Evolutionary conservation across 768 basidiomycete genomes (phyloP), one percentile per base, ranked within the genome.

Genomic region (Leucocoprinus leucothites): DNA sequence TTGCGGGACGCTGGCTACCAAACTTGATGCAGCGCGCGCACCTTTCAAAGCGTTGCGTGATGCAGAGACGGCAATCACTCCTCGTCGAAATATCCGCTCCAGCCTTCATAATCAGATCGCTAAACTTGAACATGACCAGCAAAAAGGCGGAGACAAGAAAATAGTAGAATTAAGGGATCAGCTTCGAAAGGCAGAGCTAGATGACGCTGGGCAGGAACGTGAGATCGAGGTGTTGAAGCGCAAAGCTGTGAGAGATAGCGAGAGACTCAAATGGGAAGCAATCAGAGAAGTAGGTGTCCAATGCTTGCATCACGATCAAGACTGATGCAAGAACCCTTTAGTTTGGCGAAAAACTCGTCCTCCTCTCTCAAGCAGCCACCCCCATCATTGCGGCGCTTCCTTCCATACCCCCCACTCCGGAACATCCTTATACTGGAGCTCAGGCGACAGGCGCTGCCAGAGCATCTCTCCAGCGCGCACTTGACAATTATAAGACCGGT

Each of bases 301-400:
- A 58, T 40, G 9, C 31, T 21, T 35, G 42, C 9, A 45, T 38
- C 47, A 40, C 42, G 51, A 36, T 51, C 26, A 43, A 36, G 21
- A 28, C 49, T 48, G 31, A 42, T 38, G 2, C 42, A 28, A 24
- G 36, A n/a, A 25, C 7, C 46, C 43, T 38, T 51, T 52, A 93
- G 91, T 94, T 86, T 56, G 89, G 82, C 44, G 91, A 94, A 67
- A 94, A 93, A 65, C 69, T 94, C 3, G 71, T 85, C 1, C 74
- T 94, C 4, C 66, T 93, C 7, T 79, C 88, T 3, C 87, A 93
- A 68, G 88, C 87, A 3, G 82, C 86, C 1, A 69, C 76, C 7
- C 80, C 84, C 16, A 77, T 92, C 48, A 67, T 90, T 45, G 72
- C 69, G 0, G 86, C 74, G 1, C 72, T 93, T 42, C 89, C 90